Base-by-base conservation (phyloP, 2,329 filamentous ascomycete genomes). In the Arthrobotrys pseudoclavata region DNA sequence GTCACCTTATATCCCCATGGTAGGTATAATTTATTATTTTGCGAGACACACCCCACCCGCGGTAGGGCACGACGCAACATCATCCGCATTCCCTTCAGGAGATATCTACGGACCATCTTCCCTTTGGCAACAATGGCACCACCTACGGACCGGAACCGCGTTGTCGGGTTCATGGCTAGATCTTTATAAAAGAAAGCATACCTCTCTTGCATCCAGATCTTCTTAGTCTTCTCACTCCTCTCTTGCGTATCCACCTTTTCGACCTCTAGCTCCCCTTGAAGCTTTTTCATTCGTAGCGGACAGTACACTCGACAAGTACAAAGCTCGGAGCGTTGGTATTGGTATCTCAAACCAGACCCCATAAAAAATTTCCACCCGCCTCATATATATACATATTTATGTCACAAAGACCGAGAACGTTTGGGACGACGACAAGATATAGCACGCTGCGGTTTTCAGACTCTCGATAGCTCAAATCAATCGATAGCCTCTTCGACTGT, bases 71-170 rank as follows among this genome's bases (percentile, higher is more conserved):
- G 71, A 76, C 71, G 71, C 71, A 76, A 76, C 71, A 64, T 76
- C 71, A 76, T 76, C 71, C 71, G 57, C 71, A 76, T 69, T 66
- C 71, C n/a, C 66, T 76, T 76, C 71, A 76, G 71, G 71, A 76
- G 71, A 76, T 76, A 76, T 76, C 71, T 76, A 76, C 71, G 66
- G 66, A 61, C 64, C 66, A 69, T 76, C 66, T 69, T 76, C 66
- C 63, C 71, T 76, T 69, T 76, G 55, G 71, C 64, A 75, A 76
- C 71, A 69, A 76, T 76, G 66, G 71, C 71, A 76, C 71, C 71
- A 76, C 71, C 71, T 76, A 76, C 71, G 71, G 71, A 76, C 71
- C 71, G 71, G 55, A 76, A 76, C 71, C 71, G 71, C 71, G 71
- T 69, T 76, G 71, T 76, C 71, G 71, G 71, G 71, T 76, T 76